Evolutionary conservation across 1,284 basidiomycete genomes (phyloP), one percentile per base, ranked within the genome.

Genomic region (Heliocybe sulcata): DNA sequence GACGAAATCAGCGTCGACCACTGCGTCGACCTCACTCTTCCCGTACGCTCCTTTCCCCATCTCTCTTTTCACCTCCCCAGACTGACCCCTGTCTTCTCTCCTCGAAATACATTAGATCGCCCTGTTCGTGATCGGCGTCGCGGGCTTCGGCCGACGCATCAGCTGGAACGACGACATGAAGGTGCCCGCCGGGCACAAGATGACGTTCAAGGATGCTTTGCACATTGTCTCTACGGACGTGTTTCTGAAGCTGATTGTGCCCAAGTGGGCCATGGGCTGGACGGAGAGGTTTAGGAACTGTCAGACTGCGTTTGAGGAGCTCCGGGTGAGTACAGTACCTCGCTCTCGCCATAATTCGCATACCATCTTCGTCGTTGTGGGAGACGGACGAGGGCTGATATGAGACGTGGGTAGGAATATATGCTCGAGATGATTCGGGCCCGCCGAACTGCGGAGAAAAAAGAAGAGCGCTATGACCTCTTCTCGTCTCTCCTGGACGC

Each of bases 131-230:
- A 81, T 84, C 53, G 72, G 80, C 23, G 72, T 72, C 1, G 81
- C 82, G 54, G 81, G 81, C 20, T 85, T 83, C 61, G 82, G 82
- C 1, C 72, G 73, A 25, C 69, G 65, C 47, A 74, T 82, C 25
- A 71, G 74, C 1, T 83, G 79, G 81, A 67, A 68, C 45, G 76
- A 79, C 51, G 76, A 78, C 35, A 59, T 61, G 2, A 55, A 58
- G 3, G 60, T 73, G 23, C 75, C 79, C 1, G 57, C 66, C 0
- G 78, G 78, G 0, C 79, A 85, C 63, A 59, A 65, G 33, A 70
- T 85, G 66, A 72, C 79, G 2, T 85, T 84, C 71, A 81, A 79
- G 62, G 73, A 79, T 35, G 74, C 82, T 6, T 68, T 84, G 35
- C 73, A 77, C 52, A 69, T 67, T 16, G 76, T 82, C 4, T 72